Base-by-base conservation (phyloP, 768 basidiomycete species). In the Mycena polygramma region DNA sequence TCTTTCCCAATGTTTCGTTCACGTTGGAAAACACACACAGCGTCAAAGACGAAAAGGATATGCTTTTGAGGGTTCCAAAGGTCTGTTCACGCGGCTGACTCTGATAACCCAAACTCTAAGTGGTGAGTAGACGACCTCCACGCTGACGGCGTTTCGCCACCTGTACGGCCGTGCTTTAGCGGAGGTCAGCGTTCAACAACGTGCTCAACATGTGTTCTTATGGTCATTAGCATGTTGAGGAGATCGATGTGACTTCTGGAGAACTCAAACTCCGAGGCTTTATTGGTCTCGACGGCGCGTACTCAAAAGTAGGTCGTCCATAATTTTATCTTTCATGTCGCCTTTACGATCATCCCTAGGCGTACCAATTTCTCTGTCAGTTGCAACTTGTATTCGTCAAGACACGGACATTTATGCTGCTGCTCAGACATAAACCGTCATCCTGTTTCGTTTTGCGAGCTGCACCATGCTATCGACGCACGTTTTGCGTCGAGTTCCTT, bases 351-450 rank as follows among this genome's bases (percentile, higher is more conserved):
- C 78, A 70, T 39, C 66, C 69, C 68, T 77, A 97, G 94, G 81
- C 88, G n/a, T 89, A 92, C 79, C 97, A 99, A 79, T 94, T 91
- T 81, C 79, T 98, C 51, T 98, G 97, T 96, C 77, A 74, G 90
- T 79, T 24, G 52, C 43, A 43, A 41, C 8, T 41, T 10, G 41
- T 41, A 41, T 60, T 46, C 68, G 64, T 67, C 51, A 63, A 48
- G 62, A 45, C 36, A 46, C 37, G 52, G 60, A 24, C 71, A 51
- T 51, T 53, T 52, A 48, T 58, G 19, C 11, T 48, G 55, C 37
- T 46, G 37, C 53, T 36, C 74, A 97, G 96, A 92, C 77, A 86
- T 97, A 77, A 97, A 97, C 80, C 84, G 83, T 22, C 94, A 95
- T 74, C 90, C 90, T 5, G 80, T 97, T 37, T 82, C 87, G 19